A percentile compares a stretch with the other conserved stretches of the same genome.
These are phyloP conservation scores for Hypoxylon perforatum DNA, from an alignment of 495 filamentous ascomycete species.

Conservation along the genomic window DNA sequence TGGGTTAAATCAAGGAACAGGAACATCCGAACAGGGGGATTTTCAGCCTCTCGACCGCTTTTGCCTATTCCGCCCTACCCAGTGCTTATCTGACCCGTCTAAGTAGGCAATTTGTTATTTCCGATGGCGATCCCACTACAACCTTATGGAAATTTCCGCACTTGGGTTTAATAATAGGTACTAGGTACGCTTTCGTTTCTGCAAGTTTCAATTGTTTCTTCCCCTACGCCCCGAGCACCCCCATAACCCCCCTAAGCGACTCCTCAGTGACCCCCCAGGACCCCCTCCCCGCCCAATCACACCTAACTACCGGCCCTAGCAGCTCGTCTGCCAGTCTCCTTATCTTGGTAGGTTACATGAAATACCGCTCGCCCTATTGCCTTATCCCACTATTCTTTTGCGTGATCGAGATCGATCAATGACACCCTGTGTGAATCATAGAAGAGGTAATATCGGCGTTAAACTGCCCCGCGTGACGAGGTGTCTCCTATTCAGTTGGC, in stretches of 20 bases:
- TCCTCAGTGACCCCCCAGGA: too few relatives aligned
- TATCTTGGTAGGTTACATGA: constrained; percentile 28
- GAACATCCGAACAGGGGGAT: constrained; percentile 11
- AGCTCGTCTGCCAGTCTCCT: neutral
- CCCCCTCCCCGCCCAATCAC: constrained; percentile 5
- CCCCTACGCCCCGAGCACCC: too few relatives aligned
- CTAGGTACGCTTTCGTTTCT: constrained; percentile 8
- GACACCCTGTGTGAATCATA: constrained; percentile 21
- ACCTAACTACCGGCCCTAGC: constrained; percentile 19
- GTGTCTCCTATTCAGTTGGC: neutral
- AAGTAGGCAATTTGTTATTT: constrained; percentile 22
- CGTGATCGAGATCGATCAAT: constrained; percentile 38
- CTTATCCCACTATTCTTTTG: neutral
- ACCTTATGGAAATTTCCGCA: neutral
- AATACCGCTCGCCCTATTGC: constrained; percentile 11
- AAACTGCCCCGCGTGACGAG: neutral
- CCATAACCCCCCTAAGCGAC: too few relatives aligned
- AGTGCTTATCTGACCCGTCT: constrained; percentile 13
- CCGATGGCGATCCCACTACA: constrained; percentile 10
- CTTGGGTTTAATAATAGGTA: neutral
- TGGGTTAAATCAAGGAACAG: constrained; percentile 28
- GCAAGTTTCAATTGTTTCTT: constrained; percentile 5
- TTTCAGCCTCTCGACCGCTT: constrained; percentile 32
- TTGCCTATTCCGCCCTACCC: neutral
- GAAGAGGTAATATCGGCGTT: neutral